Evolutionary conservation across 768 basidiomycete species (phyloP).

Genomic region (Serendipita sp.): DNA sequence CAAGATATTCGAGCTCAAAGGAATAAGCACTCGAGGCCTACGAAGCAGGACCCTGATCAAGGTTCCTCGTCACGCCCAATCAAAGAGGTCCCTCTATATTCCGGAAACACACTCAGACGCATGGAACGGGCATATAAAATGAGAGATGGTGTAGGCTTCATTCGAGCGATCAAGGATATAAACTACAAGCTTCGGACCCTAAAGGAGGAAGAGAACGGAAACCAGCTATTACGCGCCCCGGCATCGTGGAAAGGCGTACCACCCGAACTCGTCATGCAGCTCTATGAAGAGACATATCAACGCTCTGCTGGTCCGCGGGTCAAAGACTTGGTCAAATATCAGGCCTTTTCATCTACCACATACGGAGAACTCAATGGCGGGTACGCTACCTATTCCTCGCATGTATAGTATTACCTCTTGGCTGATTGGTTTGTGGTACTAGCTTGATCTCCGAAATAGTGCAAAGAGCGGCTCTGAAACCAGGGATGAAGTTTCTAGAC

Average conservation of each 20-base stretch:
- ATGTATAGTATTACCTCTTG: not conserved
- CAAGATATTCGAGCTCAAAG: not conserved
- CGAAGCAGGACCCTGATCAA: not conserved
- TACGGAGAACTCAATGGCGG: conserved; percentile 83
- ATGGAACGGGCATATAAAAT: conserved; percentile 54
- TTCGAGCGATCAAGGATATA: conserved; percentile 41
- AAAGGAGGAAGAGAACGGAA: conserved; percentile 23
- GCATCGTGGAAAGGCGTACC: conserved; percentile 46
- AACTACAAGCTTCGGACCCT: conserved; percentile 44
- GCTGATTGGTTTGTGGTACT: not conserved
- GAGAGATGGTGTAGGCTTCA: conserved; percentile 56
- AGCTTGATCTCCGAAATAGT: conserved; percentile 47
- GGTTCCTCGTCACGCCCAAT: not conserved
- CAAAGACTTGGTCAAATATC: conserved; percentile 62
- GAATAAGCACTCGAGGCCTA: not conserved
- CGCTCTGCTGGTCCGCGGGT: conserved; percentile 83
- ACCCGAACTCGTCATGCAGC: conserved; percentile 48
- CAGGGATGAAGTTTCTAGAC: conserved; percentile 60
- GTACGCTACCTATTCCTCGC: conserved; percentile 18
- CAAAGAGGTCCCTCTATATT: conserved; percentile 7
- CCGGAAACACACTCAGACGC: conserved; percentile 33
- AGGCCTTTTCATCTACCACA: conserved; percentile 67
- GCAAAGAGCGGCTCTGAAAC: conserved; percentile 34
- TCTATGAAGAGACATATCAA: conserved; percentile 86
- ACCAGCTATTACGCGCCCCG: conserved; percentile 9